Evolutionary conservation across 2,329 filamentous ascomycete genomes (phyloP).

Genomic region (Rasamsonia emersonii): DNA sequence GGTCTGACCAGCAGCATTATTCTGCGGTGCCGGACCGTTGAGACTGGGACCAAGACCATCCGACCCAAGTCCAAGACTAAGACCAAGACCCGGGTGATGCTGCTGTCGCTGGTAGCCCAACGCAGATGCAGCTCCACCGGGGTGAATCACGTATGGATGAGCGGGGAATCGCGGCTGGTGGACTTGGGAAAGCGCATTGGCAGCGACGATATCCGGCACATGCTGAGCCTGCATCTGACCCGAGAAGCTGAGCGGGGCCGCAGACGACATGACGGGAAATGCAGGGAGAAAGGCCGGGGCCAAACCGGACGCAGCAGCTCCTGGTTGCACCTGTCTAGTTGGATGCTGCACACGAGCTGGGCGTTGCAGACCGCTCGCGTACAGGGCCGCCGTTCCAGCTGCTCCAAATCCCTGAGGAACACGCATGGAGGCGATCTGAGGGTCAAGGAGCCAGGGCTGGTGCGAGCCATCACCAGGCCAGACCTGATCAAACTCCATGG

Average conservation of each 20-base stretch:
- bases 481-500: too few relatives aligned
- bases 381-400: not conserved
- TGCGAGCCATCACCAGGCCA: too few relatives aligned
- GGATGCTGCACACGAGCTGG: slow-evolving; percentile 3
- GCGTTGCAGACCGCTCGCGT: not conserved
- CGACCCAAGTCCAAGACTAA: slow-evolving; percentile 3
- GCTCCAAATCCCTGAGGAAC: too few relatives aligned
- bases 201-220: not conserved
- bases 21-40: slow-evolving; percentile 1
- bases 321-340: slow-evolving; percentile 1
- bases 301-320: too few relatives aligned
- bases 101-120: slow-evolving; percentile 8
- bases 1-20: too few relatives aligned
- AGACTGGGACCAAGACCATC: too few relatives aligned
- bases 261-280: slow-evolving; percentile 2
- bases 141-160: slow-evolving; percentile 5
- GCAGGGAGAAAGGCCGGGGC: too few relatives aligned
- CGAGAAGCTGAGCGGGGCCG: not conserved
- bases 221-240: slow-evolving; percentile 2
- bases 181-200: slow-evolving; percentile 1
- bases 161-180: slow-evolving; percentile 1
- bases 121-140: slow-evolving; percentile 5
- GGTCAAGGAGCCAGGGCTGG: too few relatives aligned
- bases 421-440: too few relatives aligned
- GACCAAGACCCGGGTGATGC: slow-evolving; percentile 2